Evolutionary conservation across 2,329 filamentous ascomycete species (phyloP), one percentile per base, ranked within the genome.

Genomic region (Fusarium torulosum): DNA sequence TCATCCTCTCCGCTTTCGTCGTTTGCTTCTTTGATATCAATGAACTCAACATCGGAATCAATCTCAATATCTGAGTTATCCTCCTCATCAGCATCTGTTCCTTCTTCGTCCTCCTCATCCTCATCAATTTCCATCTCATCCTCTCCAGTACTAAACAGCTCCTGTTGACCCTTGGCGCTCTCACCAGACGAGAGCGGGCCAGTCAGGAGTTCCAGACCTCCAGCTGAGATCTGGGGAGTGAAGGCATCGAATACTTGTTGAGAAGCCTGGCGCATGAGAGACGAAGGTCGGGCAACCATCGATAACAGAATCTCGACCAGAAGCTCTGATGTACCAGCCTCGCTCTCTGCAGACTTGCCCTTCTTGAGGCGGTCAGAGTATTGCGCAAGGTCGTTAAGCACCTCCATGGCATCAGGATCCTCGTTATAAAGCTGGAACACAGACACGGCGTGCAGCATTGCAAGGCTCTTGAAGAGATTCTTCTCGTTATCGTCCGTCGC

Each of bases 391-490:
- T 97, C 95, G 53, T 91, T 87, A 10, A 97, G 82, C 63, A 96
- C 90, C 47, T 91, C 89, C 21, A 97, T 86, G 1, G 94, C 92
- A 75, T 98, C 96, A 0, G 91, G 85, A 60, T 97, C 94, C 23
- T 93, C 92, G 73, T 95, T 94, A 80, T 97, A 97, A 10, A 97
- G 85, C 77, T 97, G 93, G 55, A 98, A 84, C 15, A 97, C 87
- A 0, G 93, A 91, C 52, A 97, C 86, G 1, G 93, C 90, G 76
- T 97, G 93, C 2, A 98, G 85, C 35, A 97, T 84, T 20, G 91
- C 90, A 59, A 97, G 86, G 0, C 92, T 91, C 62, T 89, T 88
- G 17, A 82, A 82, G 63, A 77, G 79, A 20, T 71, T 74, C 58
- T 76, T 82, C 73, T 75, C 81, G 67, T 79, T 68, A 21, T 75